Conservation (phyloP, 73 alveolate genomes). For the Symbiodinium natans region DNA sequence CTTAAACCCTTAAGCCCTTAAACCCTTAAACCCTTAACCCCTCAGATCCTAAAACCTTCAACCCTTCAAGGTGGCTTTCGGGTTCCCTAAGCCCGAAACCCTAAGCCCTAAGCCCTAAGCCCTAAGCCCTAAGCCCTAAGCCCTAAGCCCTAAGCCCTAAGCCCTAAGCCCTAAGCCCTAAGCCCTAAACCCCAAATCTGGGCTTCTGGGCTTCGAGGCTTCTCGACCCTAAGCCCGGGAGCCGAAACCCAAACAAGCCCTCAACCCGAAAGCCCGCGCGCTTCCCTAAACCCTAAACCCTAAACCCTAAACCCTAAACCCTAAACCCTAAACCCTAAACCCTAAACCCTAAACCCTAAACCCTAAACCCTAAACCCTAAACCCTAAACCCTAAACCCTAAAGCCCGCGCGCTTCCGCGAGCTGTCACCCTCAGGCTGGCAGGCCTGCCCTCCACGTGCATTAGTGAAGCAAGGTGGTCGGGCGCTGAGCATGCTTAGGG, state of each 20-base stretch:
- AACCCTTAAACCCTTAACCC: too few species aligned
- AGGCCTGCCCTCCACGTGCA: slow-evolving; percentile 72
- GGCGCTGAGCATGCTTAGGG: neutral
- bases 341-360: neutral
- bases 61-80: too few species aligned
- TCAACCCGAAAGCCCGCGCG: too few species aligned
- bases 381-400: neutral
- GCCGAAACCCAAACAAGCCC: neutral
- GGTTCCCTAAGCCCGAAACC: too few species aligned
- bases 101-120: too few species aligned
- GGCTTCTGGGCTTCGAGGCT: too few species aligned
- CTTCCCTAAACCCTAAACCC: too few species aligned
- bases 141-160: neutral
- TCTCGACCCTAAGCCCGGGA: neutral
- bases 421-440: neutral
- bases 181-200: too few species aligned
- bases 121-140: neutral
- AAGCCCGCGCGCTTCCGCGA: slow-evolving; percentile 28
- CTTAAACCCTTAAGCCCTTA: too few species aligned
- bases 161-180: neutral
- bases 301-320: too few species aligned
- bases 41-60: too few species aligned
- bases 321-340: too few species aligned
- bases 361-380: neutral
- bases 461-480: slow-evolving; percentile 65